Percentiles rank a stretch among this genome's conserved stretches.
Evolutionary conservation across 352 stramenopile genomes (phyloP).

Genomic region (Phytophthora tentaculata): DNA sequence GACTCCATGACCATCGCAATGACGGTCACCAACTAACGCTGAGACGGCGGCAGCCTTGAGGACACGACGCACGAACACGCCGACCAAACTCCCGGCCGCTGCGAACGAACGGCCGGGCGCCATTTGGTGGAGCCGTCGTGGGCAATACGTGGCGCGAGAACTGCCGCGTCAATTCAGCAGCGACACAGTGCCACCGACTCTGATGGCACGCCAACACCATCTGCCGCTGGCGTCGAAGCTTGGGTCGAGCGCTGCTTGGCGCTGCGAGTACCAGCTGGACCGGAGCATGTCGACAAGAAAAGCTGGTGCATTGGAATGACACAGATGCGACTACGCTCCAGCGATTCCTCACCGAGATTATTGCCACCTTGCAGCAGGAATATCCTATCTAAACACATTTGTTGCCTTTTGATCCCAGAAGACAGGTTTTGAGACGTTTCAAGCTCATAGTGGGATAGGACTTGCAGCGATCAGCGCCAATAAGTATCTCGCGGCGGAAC

Average conservation of each 20-base stretch:
- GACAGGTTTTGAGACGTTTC: constrained; percentile 25
- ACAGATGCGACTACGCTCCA: constrained; percentile 1
- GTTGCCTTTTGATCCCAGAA: constrained; percentile 6
- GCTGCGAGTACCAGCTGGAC: constrained; percentile 13
- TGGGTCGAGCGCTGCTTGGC: constrained; percentile 3
- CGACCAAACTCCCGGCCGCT: constrained; percentile 6
- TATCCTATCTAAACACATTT: constrained; percentile 1
- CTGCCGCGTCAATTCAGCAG: constrained; percentile 3
- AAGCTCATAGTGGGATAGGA: constrained; percentile 17
- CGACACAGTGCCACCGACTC: constrained; percentile 14
- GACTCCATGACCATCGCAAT: constrained; percentile 6
- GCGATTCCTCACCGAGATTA: constrained; percentile 9
- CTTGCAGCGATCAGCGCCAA: background rate
- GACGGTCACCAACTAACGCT: constrained; percentile 12
- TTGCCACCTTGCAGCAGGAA: background rate
- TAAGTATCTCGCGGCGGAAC: constrained; percentile 25
- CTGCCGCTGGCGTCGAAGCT: constrained; percentile 20
- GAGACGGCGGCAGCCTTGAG: constrained; percentile 9
- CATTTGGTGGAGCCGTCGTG: constrained; percentile 14
- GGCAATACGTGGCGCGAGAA: constrained; percentile 12
- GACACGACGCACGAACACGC: constrained; percentile 15
- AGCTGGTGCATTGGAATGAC: constrained; percentile 6
- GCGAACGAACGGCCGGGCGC: constrained; percentile 9
- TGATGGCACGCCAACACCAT: constrained; percentile 22
- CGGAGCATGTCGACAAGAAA: constrained; percentile 14